Base-by-base conservation (phyloP, 306 rosid species). In the Pyrus pyrifolia region DNA sequence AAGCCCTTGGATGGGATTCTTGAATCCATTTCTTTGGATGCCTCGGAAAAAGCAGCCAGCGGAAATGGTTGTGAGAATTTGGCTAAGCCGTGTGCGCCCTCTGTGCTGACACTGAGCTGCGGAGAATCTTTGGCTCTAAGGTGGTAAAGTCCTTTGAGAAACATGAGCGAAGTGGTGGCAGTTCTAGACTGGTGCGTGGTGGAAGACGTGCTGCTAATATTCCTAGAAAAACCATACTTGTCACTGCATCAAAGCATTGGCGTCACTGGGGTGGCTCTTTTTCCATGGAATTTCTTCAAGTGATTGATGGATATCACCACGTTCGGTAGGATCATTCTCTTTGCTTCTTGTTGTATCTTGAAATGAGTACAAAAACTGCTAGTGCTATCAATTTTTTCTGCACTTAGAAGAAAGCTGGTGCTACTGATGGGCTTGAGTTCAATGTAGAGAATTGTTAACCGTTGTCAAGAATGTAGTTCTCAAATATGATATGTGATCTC, bases 81-180 rank as follows among this genome's bases (percentile, higher is more conserved):
- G 71, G 82, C 66, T 57, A 91, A 87, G 82, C 86, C 71, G 72
- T 55, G 80, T 15, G 69, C 78, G 11, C 42, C 76, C 73, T 85
- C 86, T 15, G 23, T 85, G 11, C 97, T 0, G 97, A 91, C 72
- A 89, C 92, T 80, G 99, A 92, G 81, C 87, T 96, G 61, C 87
- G 84, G 67, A 88, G 99, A 82, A 92, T 92, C 80, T 92, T 96
- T 89, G 98, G 99, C 76, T 87, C 98, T 6, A 96, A 96, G 87
- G 98, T 96, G 68, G 96, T 92, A 71, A 92, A 91, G 80, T 92
- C 97, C 17, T 91, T 91, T 69, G 99, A 92, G 89, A 89, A 79
- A 85, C 88, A 79, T 77, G 83, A 87, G 70, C 97, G 88, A 79
- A 91, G 88, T 22, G 82, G 93, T 22, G 82, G 97, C 80, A 87